phyloP scores from a whole-genome alignment of 768 basidiomycete species.

The Podaxis mareebaensis region DNA sequence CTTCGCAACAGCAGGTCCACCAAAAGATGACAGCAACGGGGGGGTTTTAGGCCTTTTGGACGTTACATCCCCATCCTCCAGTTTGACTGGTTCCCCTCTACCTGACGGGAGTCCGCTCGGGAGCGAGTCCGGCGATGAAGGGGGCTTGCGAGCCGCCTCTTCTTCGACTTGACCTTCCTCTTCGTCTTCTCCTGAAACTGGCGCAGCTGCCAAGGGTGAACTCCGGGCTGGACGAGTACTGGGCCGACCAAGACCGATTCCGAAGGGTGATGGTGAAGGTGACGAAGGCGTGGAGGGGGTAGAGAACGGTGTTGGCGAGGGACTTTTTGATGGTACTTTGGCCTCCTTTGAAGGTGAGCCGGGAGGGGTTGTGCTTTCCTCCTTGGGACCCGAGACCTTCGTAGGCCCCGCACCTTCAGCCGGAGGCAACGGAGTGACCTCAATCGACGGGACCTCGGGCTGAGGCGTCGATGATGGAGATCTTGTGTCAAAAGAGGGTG shows the following conservation, averaged over 20 bases:
- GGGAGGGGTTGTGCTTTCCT: constrained; percentile 62
- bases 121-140: constrained; percentile 27
- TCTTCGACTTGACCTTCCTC: constrained; percentile 23
- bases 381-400: constrained; percentile 33
- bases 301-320: constrained; percentile 30
- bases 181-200: constrained; percentile 47
- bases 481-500: constrained; percentile 35
- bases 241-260: constrained; percentile 54
- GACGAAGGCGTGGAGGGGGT: constrained; percentile 31
- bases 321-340: constrained; percentile 35
- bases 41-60: constrained; percentile 51
- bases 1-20: not conserved
- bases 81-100: constrained; percentile 8
- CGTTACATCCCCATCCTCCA: constrained; percentile 26
- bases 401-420: constrained; percentile 24
- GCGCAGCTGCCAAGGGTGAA: constrained; percentile 67
- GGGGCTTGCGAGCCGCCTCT: constrained; percentile 20
- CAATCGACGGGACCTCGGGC: constrained; percentile 46
- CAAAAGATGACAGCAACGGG: constrained; percentile 37
- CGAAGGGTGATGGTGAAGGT: constrained; percentile 37
- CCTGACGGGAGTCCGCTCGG: constrained; percentile 32
- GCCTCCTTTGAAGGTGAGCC: constrained; percentile 54
- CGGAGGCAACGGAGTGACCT: constrained; percentile 37
- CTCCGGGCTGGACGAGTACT: constrained; percentile 72
- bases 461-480: constrained; percentile 64